A percentile compares a stretch with the other conserved stretches of the same genome.
Conservation (phyloP, 139 green algal species). For the Chlorella sp. region DNA sequence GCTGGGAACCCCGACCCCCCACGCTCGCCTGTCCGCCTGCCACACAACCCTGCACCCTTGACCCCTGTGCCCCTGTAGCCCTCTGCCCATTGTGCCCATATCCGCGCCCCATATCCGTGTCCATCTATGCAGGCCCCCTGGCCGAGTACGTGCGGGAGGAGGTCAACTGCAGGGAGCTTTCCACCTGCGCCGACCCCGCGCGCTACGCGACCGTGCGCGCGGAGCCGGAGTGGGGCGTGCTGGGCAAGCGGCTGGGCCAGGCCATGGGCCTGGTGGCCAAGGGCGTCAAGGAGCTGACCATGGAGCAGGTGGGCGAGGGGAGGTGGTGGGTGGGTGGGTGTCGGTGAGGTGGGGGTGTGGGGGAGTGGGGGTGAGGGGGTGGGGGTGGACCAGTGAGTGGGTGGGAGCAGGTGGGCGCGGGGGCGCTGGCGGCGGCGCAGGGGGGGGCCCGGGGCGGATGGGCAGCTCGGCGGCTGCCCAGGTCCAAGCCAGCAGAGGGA, state of each 20-base stretch:
- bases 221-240: slow-evolving; percentile 83
- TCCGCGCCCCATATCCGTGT: too few species aligned
- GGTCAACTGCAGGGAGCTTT: slow-evolving; percentile 83
- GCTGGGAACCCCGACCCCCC: too few species aligned
- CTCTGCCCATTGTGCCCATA: too few species aligned
- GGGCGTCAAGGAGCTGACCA: slow-evolving; percentile 54
- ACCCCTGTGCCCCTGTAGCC: too few species aligned
- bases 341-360: background rate
- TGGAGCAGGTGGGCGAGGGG: too few species aligned
- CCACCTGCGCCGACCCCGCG: slow-evolving; percentile 69
- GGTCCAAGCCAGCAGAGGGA: too few species aligned
- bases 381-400: too few species aligned
- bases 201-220: slow-evolving; percentile 72
- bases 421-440: too few species aligned
- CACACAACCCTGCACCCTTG: background rate
- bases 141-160: slow-evolving; percentile 91
- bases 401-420: too few species aligned
- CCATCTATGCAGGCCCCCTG: slow-evolving; percentile 72
- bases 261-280: slow-evolving; percentile 74
- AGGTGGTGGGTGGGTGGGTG: background rate
- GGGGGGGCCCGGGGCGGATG: too few species aligned
- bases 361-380: background rate
- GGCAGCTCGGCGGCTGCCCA: too few species aligned
- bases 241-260: slow-evolving; percentile 90
- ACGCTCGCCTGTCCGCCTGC: too few species aligned